These are phyloP conservation scores for Paraglomus occultum DNA, from an alignment of 192 early-diverging fungal genomes.

Conservation along the genomic window DNA sequence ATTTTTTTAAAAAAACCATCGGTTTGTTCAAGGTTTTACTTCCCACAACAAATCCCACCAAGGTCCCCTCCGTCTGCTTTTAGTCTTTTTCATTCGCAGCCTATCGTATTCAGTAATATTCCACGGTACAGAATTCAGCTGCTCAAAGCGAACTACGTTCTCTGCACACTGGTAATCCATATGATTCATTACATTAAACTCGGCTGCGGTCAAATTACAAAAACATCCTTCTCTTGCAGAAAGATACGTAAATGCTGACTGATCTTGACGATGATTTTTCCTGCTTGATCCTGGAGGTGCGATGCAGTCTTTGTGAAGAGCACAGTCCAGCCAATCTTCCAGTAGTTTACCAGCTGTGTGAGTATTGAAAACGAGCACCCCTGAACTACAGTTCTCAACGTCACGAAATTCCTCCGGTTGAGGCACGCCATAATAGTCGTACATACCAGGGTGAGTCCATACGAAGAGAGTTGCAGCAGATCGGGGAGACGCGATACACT, in stretches of 20 bases:
- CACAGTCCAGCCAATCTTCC: conserved; percentile 46
- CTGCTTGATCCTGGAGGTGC: conserved; percentile 47
- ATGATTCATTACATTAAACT: conserved; percentile 32
- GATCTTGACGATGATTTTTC: conserved; percentile 49
- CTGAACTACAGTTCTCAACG: conserved; percentile 47
- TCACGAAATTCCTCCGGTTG: conserved; percentile 31
- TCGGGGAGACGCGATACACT: conserved; percentile 49
- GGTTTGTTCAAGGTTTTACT: too few relatives aligned
- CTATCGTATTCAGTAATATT: too few relatives aligned
- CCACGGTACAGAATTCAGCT: conserved; percentile 6
- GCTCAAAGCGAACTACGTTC: conserved; percentile 19
- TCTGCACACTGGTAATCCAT: conserved; percentile 34
- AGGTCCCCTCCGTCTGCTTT: too few relatives aligned
- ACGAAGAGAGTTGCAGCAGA: conserved; percentile 30
- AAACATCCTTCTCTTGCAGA: conserved; percentile 37
- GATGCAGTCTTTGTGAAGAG: conserved; percentile 45
- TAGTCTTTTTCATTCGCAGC: too few relatives aligned
- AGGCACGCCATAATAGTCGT: conserved; percentile 38
- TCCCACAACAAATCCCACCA: too few relatives aligned
- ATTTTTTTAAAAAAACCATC: too few relatives aligned
- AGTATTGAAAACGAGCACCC: conserved; percentile 44
- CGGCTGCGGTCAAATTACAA: conserved; percentile 30
- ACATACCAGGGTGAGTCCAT: conserved; percentile 50
- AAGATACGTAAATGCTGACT: conserved; percentile 47
- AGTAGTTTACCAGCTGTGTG: conserved; percentile 40